A percentile compares a stretch with the other conserved stretches of the same genome.
phyloP scores from a whole-genome alignment of 2,329 filamentous ascomycete genomes.

The Trichoderma gracile region DNA sequence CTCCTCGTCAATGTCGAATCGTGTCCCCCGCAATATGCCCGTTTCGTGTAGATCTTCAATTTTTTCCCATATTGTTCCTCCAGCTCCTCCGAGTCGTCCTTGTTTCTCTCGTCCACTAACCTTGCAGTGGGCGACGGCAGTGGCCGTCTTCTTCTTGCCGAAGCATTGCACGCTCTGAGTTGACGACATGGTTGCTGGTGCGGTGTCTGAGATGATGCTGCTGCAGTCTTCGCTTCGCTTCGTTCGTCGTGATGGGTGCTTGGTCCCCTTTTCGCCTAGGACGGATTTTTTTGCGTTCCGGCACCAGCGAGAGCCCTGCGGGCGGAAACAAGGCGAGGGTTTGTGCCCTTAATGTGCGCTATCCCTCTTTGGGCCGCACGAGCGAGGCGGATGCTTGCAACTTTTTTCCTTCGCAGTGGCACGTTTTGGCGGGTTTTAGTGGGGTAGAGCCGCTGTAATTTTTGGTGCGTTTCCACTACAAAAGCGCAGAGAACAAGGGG shows the following conservation, averaged over 20 bases:
- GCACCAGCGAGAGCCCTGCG: conserved; percentile 5
- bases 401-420: background rate
- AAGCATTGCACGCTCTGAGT: conserved; percentile 92
- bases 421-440: background rate
- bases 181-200: conserved; percentile 67
- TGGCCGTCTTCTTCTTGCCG: conserved; percentile 96
- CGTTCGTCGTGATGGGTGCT: conserved; percentile 26
- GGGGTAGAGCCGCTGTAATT: background rate
- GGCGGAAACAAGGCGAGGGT: conserved; percentile 33
- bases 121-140: conserved; percentile 91
- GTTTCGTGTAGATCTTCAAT: background rate
- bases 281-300: conserved; percentile 31
- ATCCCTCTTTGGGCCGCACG: conserved; percentile 31
- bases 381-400: background rate
- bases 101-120: conserved; percentile 45
- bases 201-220: conserved; percentile 30
- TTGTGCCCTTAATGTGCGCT: conserved; percentile 39
- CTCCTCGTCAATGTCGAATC: background rate
- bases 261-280: conserved; percentile 25
- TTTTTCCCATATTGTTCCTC: background rate
- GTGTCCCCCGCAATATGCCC: background rate
- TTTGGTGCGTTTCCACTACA: conserved; percentile 2
- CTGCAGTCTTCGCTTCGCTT: conserved; percentile 20
- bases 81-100: background rate
- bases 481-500: background rate